Evolutionary conservation across 2,329 filamentous ascomycete genomes (phyloP).

Genomic region (Akanthomyces muscarius): DNA sequence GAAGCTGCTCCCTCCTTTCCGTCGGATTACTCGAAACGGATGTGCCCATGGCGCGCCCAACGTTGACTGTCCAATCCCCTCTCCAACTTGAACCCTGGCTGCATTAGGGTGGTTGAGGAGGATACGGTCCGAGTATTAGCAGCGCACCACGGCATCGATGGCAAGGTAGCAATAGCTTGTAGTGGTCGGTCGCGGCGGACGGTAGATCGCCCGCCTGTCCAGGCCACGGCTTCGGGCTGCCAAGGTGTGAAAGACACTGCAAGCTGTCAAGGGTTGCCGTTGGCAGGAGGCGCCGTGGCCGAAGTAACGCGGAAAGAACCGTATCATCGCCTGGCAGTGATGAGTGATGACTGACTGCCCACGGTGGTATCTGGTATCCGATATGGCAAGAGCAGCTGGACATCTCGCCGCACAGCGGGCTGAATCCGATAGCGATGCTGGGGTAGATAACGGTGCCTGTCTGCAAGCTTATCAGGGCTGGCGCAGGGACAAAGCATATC

Average conservation of each 20-base stretch:
- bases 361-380: neutral
- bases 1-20: neutral
- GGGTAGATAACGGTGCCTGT: slow-evolving; percentile 9
- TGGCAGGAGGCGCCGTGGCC: neutral
- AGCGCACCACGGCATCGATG: neutral
- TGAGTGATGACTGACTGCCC: neutral
- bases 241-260: neutral
- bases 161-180: neutral
- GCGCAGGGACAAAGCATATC: slow-evolving; percentile 2
- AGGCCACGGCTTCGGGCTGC: neutral
- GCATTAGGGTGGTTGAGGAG: neutral
- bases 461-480: slow-evolving; percentile 6
- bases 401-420: slow-evolving; percentile 1
- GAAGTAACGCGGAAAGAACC: slow-evolving; percentile 13
- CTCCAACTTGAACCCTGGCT: slow-evolving; percentile 6
- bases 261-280: neutral
- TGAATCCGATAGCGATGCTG: slow-evolving; percentile 10
- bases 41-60: neutral
- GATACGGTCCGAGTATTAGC: neutral
- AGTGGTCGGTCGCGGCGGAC: neutral
- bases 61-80: slow-evolving; percentile 1
- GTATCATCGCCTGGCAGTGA: neutral
- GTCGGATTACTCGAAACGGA: slow-evolving; percentile 16
- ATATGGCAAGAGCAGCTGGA: neutral
- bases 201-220: slow-evolving; percentile 3